phyloP scores from a whole-genome alignment of 2,329 filamentous ascomycete species.

The Esteya vermicola region DNA sequence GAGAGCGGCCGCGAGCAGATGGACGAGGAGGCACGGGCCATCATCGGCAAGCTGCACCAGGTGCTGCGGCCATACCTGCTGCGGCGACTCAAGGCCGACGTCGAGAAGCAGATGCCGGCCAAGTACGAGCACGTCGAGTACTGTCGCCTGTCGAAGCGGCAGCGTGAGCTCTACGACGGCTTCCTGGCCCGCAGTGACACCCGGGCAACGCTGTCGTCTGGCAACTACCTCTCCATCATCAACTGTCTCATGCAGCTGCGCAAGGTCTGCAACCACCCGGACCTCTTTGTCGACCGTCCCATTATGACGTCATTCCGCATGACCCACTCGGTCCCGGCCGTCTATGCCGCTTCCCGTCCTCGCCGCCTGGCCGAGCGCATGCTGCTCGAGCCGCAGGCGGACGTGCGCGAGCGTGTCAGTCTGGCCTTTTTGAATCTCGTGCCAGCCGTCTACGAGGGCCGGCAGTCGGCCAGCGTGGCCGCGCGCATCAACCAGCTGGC shows the following conservation, averaged over 20 bases:
- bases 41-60: conserved; percentile 87
- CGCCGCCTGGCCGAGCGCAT: no score
- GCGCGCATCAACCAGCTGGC: conserved; percentile 51
- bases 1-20: conserved; percentile 89
- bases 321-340: conserved; percentile 59
- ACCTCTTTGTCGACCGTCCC: conserved; percentile 87
- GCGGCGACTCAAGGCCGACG: conserved; percentile 82
- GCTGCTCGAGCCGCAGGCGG: conserved; percentile 58
- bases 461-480: conserved; percentile 43
- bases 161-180: conserved; percentile 90
- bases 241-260: conserved; percentile 95
- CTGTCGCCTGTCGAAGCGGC: conserved; percentile 86
- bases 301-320: conserved; percentile 97
- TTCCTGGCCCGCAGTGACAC: conserved; percentile 88
- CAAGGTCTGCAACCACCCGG: conserved; percentile 97
- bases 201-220: conserved; percentile 72
- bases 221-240: conserved; percentile 95
- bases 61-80: conserved; percentile 86
- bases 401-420: conserved; percentile 55
- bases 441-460: conserved; percentile 53
- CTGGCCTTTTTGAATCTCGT: conserved; percentile 68
- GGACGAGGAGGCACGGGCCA: conserved; percentile 82
- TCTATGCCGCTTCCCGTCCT: conserved; percentile 53
- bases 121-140: conserved; percentile 97
- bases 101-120: conserved; percentile 97